A percentile compares a stretch with the other conserved stretches of the same genome.
phyloP scores from a whole-genome alignment of 2,329 filamentous ascomycete genomes.

The Alternaria panax region DNA sequence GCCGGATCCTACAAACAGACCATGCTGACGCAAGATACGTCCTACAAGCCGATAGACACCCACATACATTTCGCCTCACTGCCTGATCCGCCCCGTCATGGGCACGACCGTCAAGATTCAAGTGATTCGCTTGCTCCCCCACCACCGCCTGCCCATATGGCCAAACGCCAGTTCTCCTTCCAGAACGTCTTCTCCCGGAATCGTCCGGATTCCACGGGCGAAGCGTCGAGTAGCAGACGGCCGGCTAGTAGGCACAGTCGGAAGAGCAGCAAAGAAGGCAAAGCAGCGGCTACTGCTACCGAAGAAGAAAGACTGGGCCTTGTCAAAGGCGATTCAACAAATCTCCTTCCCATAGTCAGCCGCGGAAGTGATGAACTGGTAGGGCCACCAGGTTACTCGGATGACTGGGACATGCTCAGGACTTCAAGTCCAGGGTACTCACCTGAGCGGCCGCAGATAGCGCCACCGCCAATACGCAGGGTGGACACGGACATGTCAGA shows the following conservation, averaged over 20 bases:
- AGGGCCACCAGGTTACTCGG: conserved; percentile 23
- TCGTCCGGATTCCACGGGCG: conserved; percentile 38
- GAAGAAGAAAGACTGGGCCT: conserved; percentile 86
- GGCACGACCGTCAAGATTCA: conserved; percentile 52
- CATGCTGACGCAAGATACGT: conserved; percentile 59
- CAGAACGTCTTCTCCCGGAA: conserved; percentile 77
- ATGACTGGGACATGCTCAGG: conserved; percentile 23
- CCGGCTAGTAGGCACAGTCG: conserved; percentile 40
- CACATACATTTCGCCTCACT: conserved; percentile 56
- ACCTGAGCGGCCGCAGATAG: conserved; percentile 4
- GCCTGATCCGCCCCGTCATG: conserved; percentile 37
- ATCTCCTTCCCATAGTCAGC: conserved; percentile 40
- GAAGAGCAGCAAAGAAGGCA: conserved; percentile 44
- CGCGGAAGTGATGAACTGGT: conserved; percentile 27
- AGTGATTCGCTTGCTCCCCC: conserved; percentile 61
- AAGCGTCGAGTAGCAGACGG: conserved; percentile 24
- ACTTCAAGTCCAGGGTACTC: conserved; percentile 18
- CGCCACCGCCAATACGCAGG: conserved; percentile 10
- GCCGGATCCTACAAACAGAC: conserved; percentile 57
- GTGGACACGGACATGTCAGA: conserved; percentile 16
- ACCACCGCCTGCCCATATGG: conserved; percentile 62
- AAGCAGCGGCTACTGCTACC: conserved; percentile 63
- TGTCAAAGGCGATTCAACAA: conserved; percentile 72
- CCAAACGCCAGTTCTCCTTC: conserved; percentile 88
- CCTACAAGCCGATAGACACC: conserved; percentile 51